Conservation (phyloP, 768 basidiomycete species). For the Mycena epipterygia region DNA sequence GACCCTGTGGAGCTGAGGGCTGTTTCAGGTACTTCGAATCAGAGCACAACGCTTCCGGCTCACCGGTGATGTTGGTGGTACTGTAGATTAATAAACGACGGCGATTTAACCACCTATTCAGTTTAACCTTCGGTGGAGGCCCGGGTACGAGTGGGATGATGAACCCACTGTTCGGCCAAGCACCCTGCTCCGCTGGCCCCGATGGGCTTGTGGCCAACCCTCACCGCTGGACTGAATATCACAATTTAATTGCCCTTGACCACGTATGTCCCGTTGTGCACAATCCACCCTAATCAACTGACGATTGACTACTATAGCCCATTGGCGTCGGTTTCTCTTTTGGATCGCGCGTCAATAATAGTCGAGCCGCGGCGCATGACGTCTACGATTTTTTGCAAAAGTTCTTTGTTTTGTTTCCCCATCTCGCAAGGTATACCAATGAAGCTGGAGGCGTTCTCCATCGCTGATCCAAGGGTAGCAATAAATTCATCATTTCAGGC, state of each 20-base stretch:
- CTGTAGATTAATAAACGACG: too few species aligned
- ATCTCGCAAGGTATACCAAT: neutral
- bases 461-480: neutral
- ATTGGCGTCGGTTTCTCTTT: conserved; percentile 48
- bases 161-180: neutral
- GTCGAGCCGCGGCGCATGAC: conserved; percentile 42
- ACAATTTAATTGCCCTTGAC: conserved; percentile 42
- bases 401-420: conserved; percentile 36
- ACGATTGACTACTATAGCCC: conserved; percentile 28
- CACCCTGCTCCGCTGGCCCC: neutral
- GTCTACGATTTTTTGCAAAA: conserved; percentile 51
- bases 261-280: conserved; percentile 36
- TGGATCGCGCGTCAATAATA: conserved; percentile 43
- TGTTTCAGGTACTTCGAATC: conserved; percentile 50
- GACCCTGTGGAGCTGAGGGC: too few species aligned
- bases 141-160: conserved; percentile 40
- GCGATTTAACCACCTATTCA: too few species aligned
- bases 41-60: conserved; percentile 41
- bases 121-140: too few species aligned
- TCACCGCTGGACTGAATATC: conserved; percentile 34
- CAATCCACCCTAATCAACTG: too few species aligned
- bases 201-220: neutral
- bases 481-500: neutral
- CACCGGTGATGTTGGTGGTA: conserved; percentile 42
- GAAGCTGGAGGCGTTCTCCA: neutral